Base-by-base conservation (phyloP, 1,139 yeast genomes). In the Pneumocystis canis region DNA sequence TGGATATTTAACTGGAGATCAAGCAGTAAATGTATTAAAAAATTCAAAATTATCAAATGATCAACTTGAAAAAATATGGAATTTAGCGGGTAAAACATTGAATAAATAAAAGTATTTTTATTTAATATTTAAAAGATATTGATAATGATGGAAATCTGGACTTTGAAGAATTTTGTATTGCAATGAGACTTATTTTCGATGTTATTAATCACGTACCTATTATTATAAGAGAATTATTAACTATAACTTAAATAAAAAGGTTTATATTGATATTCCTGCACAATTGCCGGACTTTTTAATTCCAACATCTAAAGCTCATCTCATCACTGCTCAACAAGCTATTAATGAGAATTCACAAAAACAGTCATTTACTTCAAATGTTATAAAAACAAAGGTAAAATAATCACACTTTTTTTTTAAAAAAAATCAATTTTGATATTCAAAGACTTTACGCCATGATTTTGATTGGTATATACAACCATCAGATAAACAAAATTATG, bases 381-480 rank as follows among this genome's bases (percentile, higher is more conserved):
- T 18, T 20, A 11, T 11, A 1, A 39, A 57, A 35, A 20, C n/a
- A 28, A 20, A 6, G 30, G 59, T 57, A 57, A 11, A 9, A 20
- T n/a, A 11, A 7, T 57, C 16, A 18, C 7, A 11, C 5, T 53
- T 14, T 3, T 53, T 3, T 53, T 28, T 28, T 11, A 30, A 57
- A 20, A 3, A 3, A 30, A 3, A 3, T 35, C 20, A 18, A 14
- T 31, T 2, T 2, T 65, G 58, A 25, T 25, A 35, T 5, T 20
- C 60, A 3, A 65, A 78, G 61, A 74, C 78, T 5, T 77, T 86
- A 63, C 78, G 84, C 47, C 80, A 83, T 61, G 87, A 87, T 70
- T 87, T 92, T 71, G 96, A 90, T 71, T 92, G 98, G 98, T 92
- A 92, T 75, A 89, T 92, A 67, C 84, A 96, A 3, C 97, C 97